phyloP scores from a whole-genome alignment of 305 asterid species.

The Fraxinus angustifolia region DNA sequence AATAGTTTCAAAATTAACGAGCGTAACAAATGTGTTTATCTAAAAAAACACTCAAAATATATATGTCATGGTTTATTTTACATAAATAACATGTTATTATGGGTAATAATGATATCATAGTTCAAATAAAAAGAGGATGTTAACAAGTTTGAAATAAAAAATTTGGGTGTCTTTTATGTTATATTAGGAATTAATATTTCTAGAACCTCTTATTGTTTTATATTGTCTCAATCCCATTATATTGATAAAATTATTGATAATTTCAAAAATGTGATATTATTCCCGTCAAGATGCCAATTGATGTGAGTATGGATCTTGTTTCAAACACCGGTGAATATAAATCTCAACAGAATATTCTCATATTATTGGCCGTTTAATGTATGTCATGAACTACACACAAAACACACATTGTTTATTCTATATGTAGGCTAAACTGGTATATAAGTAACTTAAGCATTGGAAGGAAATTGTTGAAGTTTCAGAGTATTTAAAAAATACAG shows the following conservation, averaged over 20 bases:
- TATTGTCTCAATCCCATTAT: neutral
- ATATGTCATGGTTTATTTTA: neutral
- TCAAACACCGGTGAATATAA: neutral
- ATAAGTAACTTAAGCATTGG: too few relatives aligned
- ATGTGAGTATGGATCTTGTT: neutral
- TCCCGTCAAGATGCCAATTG: neutral
- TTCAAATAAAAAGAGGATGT: neutral
- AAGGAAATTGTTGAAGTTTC: neutral
- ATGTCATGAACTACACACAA: neutral
- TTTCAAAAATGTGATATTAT: too few relatives aligned
- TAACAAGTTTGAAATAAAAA: neutral
- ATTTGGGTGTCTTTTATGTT: neutral
- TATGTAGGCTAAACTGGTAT: too few relatives aligned
- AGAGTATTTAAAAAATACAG: neutral
- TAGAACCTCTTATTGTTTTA: neutral
- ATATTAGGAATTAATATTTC: neutral
- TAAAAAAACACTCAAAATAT: neutral
- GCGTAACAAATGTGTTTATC: neutral
- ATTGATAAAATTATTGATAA: too few relatives aligned
- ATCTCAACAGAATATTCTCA: neutral
- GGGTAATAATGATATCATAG: neutral
- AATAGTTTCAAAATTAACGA: too few relatives aligned
- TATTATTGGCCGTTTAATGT: too few relatives aligned
- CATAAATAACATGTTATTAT: too few relatives aligned
- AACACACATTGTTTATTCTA: neutral